A percentile compares a stretch with the other conserved stretches of the same genome.
phyloP scores from a whole-genome alignment of 73 alveolate species.

The Stentor coeruleus region DNA sequence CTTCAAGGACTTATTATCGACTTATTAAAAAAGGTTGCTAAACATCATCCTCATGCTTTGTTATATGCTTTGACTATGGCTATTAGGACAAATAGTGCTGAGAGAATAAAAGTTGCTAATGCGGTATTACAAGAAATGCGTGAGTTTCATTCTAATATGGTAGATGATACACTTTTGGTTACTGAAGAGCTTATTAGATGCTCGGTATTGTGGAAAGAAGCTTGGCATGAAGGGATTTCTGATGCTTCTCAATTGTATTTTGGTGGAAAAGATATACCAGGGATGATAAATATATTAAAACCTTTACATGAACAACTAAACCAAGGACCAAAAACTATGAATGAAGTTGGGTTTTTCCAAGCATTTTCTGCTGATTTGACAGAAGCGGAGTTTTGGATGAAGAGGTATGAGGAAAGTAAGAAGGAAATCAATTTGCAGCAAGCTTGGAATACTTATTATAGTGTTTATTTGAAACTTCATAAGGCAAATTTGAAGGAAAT shows the following conservation, averaged over 20 bases:
- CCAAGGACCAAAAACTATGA: conserved; percentile 82
- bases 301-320: conserved; percentile 83
- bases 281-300: conserved; percentile 65
- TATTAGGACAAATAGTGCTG: conserved; percentile 75
- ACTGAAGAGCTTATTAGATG: conserved; percentile 91
- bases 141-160: conserved; percentile 66
- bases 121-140: conserved; percentile 74
- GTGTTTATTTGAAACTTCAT: conserved; percentile 40
- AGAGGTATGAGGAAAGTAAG: conserved; percentile 34
- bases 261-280: conserved; percentile 72
- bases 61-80: conserved; percentile 93
- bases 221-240: conserved; percentile 94
- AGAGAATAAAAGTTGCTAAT: conserved; percentile 85
- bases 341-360: conserved; percentile 93
- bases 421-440: conserved; percentile 39
- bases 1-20: conserved; percentile 70
- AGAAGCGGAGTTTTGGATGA: conserved; percentile 81
- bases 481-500: conserved; percentile 37
- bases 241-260: conserved; percentile 89
- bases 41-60: conserved; percentile 86
- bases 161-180: conserved; percentile 79
- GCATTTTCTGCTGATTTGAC: conserved; percentile 76
- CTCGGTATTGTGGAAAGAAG: conserved; percentile 86
- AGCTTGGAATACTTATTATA: conserved; percentile 64
- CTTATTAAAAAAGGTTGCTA: conserved; percentile 76